Conservation (phyloP, 192 early-diverging fungal genomes). For the Coemansia sp. region DNA sequence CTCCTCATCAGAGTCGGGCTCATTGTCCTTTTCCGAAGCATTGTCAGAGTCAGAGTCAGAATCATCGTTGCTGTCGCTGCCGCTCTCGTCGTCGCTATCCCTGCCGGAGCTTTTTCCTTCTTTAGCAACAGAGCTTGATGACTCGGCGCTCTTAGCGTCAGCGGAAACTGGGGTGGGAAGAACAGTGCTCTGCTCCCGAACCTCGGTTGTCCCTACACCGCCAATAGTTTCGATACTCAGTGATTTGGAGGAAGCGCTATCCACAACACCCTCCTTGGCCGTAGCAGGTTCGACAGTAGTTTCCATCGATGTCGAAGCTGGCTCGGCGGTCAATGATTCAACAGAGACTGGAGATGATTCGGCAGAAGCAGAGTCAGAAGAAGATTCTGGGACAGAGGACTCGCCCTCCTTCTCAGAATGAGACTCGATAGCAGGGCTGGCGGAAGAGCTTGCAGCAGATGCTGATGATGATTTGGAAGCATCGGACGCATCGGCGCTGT, state of each 20-base stretch:
- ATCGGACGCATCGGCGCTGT: too few relatives aligned
- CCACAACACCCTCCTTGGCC: constrained; percentile 6
- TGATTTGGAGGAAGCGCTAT: constrained; percentile 20
- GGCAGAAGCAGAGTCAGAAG: too few relatives aligned
- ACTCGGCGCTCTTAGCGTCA: neutral
- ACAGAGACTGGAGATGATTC: too few relatives aligned
- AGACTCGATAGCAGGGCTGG: too few relatives aligned
- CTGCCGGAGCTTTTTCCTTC: constrained; percentile 9
- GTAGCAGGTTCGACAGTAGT: constrained; percentile 3
- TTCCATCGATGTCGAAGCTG: neutral
- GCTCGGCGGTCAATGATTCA: too few relatives aligned
- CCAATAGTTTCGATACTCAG: constrained; percentile 44
- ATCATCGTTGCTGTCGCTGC: constrained; percentile 21
- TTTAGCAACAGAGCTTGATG: neutral
- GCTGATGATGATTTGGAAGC: too few relatives aligned
- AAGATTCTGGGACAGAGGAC: too few relatives aligned
- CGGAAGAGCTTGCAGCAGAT: too few relatives aligned
- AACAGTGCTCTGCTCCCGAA: neutral
- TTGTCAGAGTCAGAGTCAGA: constrained; percentile 10
- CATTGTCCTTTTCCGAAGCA: constrained; percentile 1
- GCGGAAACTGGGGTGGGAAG: neutral
- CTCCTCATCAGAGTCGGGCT: constrained; percentile 9
- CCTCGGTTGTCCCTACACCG: neutral
- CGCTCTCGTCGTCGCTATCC: constrained; percentile 31
- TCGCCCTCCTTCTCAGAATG: too few relatives aligned